Evolutionary conservation across 768 basidiomycete genomes (phyloP).

Genomic region (Phaeotremella skinneri): DNA sequence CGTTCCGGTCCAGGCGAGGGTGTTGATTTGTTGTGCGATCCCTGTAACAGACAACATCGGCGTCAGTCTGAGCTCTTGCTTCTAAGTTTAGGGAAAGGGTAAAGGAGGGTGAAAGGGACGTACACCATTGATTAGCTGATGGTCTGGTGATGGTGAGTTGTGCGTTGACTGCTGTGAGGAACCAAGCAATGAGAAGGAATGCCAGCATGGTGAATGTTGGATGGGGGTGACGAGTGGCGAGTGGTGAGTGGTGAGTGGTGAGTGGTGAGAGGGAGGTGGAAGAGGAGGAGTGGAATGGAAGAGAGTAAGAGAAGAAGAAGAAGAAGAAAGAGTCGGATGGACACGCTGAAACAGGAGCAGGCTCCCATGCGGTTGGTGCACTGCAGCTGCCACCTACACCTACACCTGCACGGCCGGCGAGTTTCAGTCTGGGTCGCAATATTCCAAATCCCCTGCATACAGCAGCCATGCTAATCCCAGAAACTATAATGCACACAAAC

Average conservation of each 20-base stretch:
- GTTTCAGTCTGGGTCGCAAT: not conserved
- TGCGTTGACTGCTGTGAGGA: slow-evolving; percentile 9
- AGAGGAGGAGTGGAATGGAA: not conserved
- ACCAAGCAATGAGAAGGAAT: slow-evolving; percentile 1
- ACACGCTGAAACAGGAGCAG: too few species aligned
- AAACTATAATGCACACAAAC: too few species aligned
- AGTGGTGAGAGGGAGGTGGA: not conserved
- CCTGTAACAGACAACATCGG: slow-evolving; percentile 18
- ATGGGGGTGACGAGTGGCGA: slow-evolving; percentile 4
- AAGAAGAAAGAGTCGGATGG: slow-evolving; percentile 1
- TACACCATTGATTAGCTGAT: slow-evolving; percentile 33
- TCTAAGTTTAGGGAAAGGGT: not conserved
- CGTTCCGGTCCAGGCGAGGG: slow-evolving; percentile 39
- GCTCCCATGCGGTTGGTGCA: too few species aligned
- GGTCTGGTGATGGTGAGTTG: slow-evolving; percentile 26
- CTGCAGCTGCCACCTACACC: too few species aligned
- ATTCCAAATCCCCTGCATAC: too few species aligned
- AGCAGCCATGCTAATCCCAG: too few species aligned
- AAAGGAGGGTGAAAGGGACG: slow-evolving; percentile 8
- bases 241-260: slow-evolving; percentile 1
- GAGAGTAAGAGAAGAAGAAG: not conserved
- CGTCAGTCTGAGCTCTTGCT: not conserved
- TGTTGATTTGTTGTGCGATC: slow-evolving; percentile 41
- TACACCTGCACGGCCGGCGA: too few species aligned
- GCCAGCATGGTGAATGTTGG: slow-evolving; percentile 6